Evolutionary conservation across 1,284 basidiomycete genomes (phyloP), one percentile per base, ranked within the genome.

Genomic region (Termitomyces sp.): DNA sequence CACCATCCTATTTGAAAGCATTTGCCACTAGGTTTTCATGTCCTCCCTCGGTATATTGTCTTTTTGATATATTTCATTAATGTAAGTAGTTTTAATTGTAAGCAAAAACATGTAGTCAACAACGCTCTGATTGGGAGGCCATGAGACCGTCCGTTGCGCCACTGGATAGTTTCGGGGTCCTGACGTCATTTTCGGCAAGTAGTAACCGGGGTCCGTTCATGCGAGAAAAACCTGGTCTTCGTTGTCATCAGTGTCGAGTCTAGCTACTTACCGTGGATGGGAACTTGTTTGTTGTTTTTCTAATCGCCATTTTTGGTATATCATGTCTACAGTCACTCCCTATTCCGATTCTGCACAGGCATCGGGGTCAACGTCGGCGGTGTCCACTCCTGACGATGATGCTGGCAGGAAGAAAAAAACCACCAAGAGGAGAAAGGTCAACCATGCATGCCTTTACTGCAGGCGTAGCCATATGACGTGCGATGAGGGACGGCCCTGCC

Each of bases 391-490:
- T 48, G 48, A 56, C 35, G 67, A 68, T 35, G 72, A 72, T 33
- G 68, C 67, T 35, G 60, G 60, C 10, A 74, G 73, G 62, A 81
- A 78, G 69, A 84, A 84, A 70, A 83, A 85, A 62, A 67, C 73
- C 6, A 74, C 80, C 24, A 89, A 88, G 70, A 73, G 88, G 60
- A 73, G 88, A 52, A 92, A 91, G 67, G 88, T 91, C 54, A 93
- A 92, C 70, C 88, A 91, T 71, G 93, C 93, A 1, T 97, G 94
- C 68, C 77, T 97, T 46, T 97, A 96, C 71, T 97, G 93, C 71
- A 78, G 93, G 60, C 75, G 93, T 55, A 93, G 91, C 79, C 88
- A 93, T 80, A 91, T 94, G 91, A 93, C 91, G 8, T 94, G 92
- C 72, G 91, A 94, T 66, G 91, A 93, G 60, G 86, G 86, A 18